phyloP scores from a whole-genome alignment of 2,329 filamentous ascomycete species.

The Coleophoma crateriformis region DNA sequence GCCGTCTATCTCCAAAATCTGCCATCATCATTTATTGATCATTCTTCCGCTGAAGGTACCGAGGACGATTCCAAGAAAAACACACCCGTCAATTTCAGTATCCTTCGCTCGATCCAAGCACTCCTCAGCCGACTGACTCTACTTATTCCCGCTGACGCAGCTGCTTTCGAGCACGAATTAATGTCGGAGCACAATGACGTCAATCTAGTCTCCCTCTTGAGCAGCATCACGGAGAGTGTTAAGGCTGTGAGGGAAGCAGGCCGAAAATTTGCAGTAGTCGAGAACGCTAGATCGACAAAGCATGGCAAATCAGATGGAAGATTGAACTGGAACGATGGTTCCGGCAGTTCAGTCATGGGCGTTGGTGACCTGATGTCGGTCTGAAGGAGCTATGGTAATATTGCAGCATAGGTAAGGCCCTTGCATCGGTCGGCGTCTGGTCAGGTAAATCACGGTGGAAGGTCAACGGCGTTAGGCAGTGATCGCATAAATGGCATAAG shows the following conservation, averaged over 20 bases:
- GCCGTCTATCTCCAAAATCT: conserved; percentile 71
- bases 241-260: conserved; percentile 68
- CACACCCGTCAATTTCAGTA: conserved; percentile 48
- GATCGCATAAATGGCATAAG: not conserved
- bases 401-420: no score
- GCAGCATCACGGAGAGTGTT: conserved; percentile 67
- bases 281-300: conserved; percentile 24
- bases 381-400: no score
- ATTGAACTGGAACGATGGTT: conserved; percentile 5
- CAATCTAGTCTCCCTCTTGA: conserved; percentile 69
- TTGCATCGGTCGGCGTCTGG: no score
- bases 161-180: conserved; percentile 64
- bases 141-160: conserved; percentile 63
- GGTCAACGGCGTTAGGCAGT: not conserved
- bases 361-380: conserved; percentile 8
- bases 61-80: conserved; percentile 18
- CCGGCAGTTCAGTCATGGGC: conserved; percentile 1
- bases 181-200: conserved; percentile 81
- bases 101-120: conserved; percentile 84
- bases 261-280: conserved; percentile 63
- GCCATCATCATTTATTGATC: conserved; percentile 57
- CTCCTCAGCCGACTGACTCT: conserved; percentile 80
- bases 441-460: not conserved
- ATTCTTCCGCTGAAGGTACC: conserved; percentile 28
- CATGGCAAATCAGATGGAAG: not conserved